A percentile compares a stretch with the other conserved stretches of the same genome.
Conservation (phyloP, 805 yeast genomes). For the Candida boleticola region DNA sequence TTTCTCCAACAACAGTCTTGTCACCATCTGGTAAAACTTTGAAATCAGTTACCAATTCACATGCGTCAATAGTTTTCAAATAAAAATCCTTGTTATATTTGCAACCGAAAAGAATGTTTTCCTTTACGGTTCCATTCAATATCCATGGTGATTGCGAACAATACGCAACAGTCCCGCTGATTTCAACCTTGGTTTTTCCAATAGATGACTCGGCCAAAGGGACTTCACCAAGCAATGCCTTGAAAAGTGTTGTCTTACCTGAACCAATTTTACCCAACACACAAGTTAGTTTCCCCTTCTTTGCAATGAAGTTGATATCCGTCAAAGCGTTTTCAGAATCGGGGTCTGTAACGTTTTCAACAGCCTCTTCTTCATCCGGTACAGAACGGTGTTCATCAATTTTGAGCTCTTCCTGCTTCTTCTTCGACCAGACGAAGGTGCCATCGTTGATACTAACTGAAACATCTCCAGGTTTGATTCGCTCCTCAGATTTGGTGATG, state of each 20-base stretch:
- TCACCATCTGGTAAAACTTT: constrained; percentile 39
- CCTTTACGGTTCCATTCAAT: constrained; percentile 37
- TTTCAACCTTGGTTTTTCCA: constrained; percentile 14
- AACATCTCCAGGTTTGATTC: constrained; percentile 15
- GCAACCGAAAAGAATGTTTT: constrained; percentile 39
- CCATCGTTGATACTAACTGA: constrained; percentile 17
- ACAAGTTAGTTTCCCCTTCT: constrained; percentile 36
- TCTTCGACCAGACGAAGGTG: constrained; percentile 20
- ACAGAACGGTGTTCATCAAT: neutral
- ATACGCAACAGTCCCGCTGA: constrained; percentile 37
- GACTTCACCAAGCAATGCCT: constrained; percentile 34
- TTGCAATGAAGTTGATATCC: constrained; percentile 32
- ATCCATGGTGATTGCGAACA: constrained; percentile 44
- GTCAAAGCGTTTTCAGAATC: constrained; percentile 25
- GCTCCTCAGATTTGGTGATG: constrained; percentile 11
- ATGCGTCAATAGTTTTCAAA: constrained; percentile 32
- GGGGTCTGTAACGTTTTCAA: constrained; percentile 9
- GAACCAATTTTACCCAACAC: constrained; percentile 42
- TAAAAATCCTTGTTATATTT: constrained; percentile 30
- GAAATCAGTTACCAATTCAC: constrained; percentile 36
- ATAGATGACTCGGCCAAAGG: constrained; percentile 15
- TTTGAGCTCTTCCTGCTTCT: constrained; percentile 3
- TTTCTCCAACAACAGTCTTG: constrained; percentile 42
- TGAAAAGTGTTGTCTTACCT: constrained; percentile 38
- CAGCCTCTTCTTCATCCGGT: constrained; percentile 7